phyloP scores from a whole-genome alignment of 2,329 filamentous ascomycete species.

The Hymenoscyphus albidus region DNA sequence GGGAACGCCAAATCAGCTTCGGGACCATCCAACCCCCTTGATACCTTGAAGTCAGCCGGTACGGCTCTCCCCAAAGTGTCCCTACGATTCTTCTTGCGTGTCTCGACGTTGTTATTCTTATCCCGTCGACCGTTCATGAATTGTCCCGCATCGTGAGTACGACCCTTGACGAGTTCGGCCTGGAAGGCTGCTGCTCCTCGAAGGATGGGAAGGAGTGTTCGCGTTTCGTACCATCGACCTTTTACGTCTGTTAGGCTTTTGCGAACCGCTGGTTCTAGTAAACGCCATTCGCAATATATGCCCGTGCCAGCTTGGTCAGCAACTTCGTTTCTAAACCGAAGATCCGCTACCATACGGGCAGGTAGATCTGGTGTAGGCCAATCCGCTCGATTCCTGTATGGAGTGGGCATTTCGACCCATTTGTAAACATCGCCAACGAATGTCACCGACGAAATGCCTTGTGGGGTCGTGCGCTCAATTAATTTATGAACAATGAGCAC shows the following conservation, averaged over 20 bases:
- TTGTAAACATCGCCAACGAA: conserved; percentile 51
- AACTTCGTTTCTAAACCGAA: conserved; percentile 46
- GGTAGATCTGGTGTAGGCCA: conserved; percentile 45
- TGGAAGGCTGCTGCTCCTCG: conserved; percentile 34
- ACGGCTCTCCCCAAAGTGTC: conserved; percentile 36
- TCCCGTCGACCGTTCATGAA: conserved; percentile 47
- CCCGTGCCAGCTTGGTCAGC: conserved; percentile 34
- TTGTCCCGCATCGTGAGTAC: conserved; percentile 40
- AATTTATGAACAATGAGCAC: conserved; percentile 43
- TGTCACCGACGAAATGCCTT: conserved; percentile 35
- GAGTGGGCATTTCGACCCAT: conserved; percentile 40
- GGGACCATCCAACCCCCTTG: conserved; percentile 34
- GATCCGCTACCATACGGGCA: conserved; percentile 38
- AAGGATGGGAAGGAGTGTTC: conserved; percentile 43
- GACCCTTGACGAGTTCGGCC: conserved; percentile 33
- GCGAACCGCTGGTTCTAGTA: conserved; percentile 32
- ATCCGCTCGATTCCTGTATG: conserved; percentile 34
- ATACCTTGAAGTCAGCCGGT: conserved; percentile 34
- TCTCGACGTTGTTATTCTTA: conserved; percentile 28
- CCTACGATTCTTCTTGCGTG: conserved; percentile 33
- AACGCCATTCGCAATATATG: conserved; percentile 33
- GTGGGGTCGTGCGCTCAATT: conserved; percentile 29
- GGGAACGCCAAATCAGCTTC: conserved; percentile 31
- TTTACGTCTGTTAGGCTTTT: conserved; percentile 46
- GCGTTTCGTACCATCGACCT: conserved; percentile 58